phyloP scores from a whole-genome alignment of 202 grass and related monocot species.

The Brachypodium distachyon region DNA sequence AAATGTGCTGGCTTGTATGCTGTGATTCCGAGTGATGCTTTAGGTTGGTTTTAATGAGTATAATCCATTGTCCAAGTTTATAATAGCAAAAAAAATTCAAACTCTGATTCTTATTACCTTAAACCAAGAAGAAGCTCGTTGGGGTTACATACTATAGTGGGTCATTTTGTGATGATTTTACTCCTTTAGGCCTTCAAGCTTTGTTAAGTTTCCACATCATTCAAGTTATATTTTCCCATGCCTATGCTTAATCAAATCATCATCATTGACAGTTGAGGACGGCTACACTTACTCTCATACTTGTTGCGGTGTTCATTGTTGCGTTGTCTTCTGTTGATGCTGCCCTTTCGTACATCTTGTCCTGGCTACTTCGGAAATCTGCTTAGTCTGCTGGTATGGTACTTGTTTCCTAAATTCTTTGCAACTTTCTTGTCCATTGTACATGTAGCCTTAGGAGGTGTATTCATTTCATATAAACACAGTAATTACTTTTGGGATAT shows the following conservation, averaged over 20 bases:
- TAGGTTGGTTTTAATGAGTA: not conserved
- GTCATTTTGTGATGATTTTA: not conserved
- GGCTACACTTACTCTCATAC: slow-evolving; percentile 56
- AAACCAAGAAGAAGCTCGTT: not conserved
- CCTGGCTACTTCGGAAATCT: slow-evolving; percentile 72
- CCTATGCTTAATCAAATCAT: slow-evolving; percentile 5
- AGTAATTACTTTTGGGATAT: not conserved
- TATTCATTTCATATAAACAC: not conserved
- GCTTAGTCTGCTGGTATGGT: slow-evolving; percentile 39
- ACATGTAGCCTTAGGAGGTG: not conserved
- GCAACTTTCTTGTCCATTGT: not conserved
- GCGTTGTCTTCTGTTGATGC: slow-evolving; percentile 72
- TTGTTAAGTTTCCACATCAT: not conserved
- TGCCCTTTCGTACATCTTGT: slow-evolving; percentile 69
- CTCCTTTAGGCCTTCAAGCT: not conserved
- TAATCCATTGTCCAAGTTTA: not conserved
- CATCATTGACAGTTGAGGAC: slow-evolving; percentile 63
- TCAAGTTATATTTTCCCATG: not conserved
- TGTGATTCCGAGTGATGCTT: not conserved
- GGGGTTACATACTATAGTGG: not conserved
- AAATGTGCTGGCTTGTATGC: not conserved
- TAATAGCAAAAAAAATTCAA: not conserved
- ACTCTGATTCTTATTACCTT: not conserved
- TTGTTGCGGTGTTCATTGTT: slow-evolving; percentile 80
- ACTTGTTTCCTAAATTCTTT: slow-evolving; percentile 2